Conservation (phyloP, 225 moss, liverwort and hornwort species). For the Antitrichia curtipendula region DNA sequence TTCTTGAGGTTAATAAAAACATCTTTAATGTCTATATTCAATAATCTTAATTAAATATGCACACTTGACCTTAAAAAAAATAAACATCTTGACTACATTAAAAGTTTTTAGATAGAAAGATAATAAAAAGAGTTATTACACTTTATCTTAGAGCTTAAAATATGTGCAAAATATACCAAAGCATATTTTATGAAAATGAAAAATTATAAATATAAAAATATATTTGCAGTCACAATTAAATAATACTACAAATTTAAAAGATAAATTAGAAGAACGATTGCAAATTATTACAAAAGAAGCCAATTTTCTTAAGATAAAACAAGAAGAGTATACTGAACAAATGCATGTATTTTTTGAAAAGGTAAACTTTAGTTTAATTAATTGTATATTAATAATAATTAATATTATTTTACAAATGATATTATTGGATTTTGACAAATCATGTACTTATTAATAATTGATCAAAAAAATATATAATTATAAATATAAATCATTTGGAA, state of each 20-base stretch:
- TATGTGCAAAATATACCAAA: no score
- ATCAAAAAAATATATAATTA: no score
- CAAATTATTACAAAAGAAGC: constrained; percentile 57
- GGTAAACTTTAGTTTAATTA: neutral
- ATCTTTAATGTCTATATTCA: no score
- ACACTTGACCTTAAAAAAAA: neutral
- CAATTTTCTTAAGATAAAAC: constrained; percentile 30
- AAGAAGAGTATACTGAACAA: constrained; percentile 60
- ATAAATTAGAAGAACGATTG: constrained; percentile 51
- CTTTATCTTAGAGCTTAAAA: neutral
- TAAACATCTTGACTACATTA: no score
- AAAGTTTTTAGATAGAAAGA: no score
- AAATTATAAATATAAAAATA: no score
- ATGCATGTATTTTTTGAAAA: constrained; percentile 39
- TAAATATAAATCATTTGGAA: neutral
- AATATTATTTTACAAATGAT: neutral
- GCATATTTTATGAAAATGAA: fast-evolving
- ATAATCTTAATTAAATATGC: neutral
- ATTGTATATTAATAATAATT: no score
- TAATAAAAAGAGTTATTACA: no score
- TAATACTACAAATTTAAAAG: constrained; percentile 39
- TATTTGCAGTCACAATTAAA: constrained; percentile 41
- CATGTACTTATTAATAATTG: neutral
- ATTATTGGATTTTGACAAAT: neutral
- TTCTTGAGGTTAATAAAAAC: constrained; percentile 39